Conservation (phyloP, 169 alveolate species). For the Cryptosporidium felis region DNA sequence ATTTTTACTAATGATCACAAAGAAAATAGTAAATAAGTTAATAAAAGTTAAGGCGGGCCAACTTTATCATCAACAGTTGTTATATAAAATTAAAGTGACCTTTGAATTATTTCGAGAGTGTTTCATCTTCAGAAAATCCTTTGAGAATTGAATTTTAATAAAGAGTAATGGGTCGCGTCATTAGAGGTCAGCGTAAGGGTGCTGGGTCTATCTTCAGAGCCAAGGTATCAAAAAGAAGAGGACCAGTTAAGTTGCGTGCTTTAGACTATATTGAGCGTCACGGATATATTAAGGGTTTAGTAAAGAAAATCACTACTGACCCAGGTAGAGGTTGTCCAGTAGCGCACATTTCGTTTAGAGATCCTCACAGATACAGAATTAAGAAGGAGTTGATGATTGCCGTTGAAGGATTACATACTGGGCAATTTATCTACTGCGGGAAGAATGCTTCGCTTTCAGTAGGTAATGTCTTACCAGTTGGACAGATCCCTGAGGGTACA, state of each 20-base stretch:
- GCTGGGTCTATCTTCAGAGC: slow-evolving; percentile 94
- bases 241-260: slow-evolving; percentile 94
- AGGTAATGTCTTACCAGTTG: slow-evolving; percentile 97
- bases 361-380: slow-evolving; percentile 94
- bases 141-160: neutral
- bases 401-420: slow-evolving; percentile 98
- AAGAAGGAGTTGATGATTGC: slow-evolving; percentile 96
- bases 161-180: slow-evolving; percentile 74
- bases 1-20: slow-evolving; percentile 20
- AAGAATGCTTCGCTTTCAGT: slow-evolving; percentile 93
- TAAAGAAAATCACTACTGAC: slow-evolving; percentile 96
- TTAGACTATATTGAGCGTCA: slow-evolving; percentile 87
- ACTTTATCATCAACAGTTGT: neutral
- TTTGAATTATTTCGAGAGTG: neutral
- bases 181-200: slow-evolving; percentile 96
- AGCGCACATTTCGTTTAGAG: slow-evolving; percentile 94
- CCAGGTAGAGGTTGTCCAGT: slow-evolving; percentile 99
- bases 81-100: neutral
- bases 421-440: slow-evolving; percentile 98
- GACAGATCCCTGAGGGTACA: slow-evolving; percentile 98
- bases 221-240: slow-evolving; percentile 92
- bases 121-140: neutral
- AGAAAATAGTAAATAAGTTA: slow-evolving; percentile 14
- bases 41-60: slow-evolving; percentile 1
- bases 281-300: slow-evolving; percentile 96